Percentiles rank a stretch among this genome's conserved stretches.
Evolutionary conservation across 1,139 yeast species (phyloP).

Genomic region (Candida sp.): DNA sequence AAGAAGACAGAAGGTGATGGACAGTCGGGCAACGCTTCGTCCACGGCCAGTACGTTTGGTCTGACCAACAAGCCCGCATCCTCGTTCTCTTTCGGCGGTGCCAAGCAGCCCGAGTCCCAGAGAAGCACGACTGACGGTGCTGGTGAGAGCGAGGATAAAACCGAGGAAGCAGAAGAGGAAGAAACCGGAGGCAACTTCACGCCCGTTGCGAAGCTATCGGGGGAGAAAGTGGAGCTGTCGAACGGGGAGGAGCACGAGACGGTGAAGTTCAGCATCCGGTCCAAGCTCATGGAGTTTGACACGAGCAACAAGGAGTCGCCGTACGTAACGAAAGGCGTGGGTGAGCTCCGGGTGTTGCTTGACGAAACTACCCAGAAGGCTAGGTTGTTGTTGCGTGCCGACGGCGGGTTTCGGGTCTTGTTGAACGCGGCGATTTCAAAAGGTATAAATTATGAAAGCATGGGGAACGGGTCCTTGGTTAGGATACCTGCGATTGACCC

Average conservation of each 20-base stretch:
- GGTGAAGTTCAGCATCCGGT: constrained; percentile 62
- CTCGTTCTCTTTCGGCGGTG: constrained; percentile 3
- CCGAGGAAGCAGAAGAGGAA: constrained; percentile 29
- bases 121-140: constrained; percentile 1
- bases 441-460: constrained; percentile 55
- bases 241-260: constrained; percentile 93
- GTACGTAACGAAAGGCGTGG: constrained; percentile 74
- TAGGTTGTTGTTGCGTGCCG: constrained; percentile 83
- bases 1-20: neutral
- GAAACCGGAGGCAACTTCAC: constrained; percentile 50
- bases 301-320: constrained; percentile 51
- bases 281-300: constrained; percentile 72
- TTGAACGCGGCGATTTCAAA: constrained; percentile 63
- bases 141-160: constrained; percentile 7
- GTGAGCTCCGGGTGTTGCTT: constrained; percentile 76
- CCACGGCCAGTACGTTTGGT: neutral
- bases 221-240: constrained; percentile 48
- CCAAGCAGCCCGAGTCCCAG: constrained; percentile 13
- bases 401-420: constrained; percentile 84
- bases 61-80: neutral
- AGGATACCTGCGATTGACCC: constrained; percentile 60
- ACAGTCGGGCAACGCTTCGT: neutral
- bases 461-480: constrained; percentile 64
- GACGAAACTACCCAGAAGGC: constrained; percentile 61
- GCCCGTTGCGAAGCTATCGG: constrained; percentile 48